A percentile compares a stretch with the other conserved stretches of the same genome.
These are phyloP conservation scores for Aspergillus hortae DNA, from an alignment of 2,329 filamentous ascomycete genomes.

Conservation along the genomic window DNA sequence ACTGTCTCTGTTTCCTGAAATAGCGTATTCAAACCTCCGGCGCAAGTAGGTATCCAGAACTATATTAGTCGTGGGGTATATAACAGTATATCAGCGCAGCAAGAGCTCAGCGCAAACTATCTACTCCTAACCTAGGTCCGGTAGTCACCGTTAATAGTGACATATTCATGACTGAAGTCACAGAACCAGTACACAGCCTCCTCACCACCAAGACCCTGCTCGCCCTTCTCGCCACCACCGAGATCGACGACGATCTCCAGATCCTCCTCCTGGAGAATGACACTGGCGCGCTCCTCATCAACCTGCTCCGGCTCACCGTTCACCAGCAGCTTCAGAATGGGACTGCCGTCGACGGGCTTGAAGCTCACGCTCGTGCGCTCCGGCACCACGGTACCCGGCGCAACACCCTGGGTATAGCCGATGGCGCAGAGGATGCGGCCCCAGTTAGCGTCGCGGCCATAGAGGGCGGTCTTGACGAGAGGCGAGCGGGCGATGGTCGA, in stretches of 20 bases:
- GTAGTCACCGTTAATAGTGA: constrained; percentile 67
- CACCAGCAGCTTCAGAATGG: constrained; percentile 56
- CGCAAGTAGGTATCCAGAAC: not conserved
- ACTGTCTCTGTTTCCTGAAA: too few relatives aligned
- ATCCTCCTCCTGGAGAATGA: constrained; percentile 60
- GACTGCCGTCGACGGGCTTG: constrained; percentile 55
- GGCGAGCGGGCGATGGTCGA: constrained; percentile 86
- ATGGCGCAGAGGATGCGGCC: constrained; percentile 93
- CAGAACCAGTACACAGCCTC: constrained; percentile 64
- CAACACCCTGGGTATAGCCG: constrained; percentile 65
- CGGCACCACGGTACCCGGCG: constrained; percentile 47
- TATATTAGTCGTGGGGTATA: constrained; percentile 1
- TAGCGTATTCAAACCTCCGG: not conserved
- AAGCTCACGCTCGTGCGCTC: constrained; percentile 59
- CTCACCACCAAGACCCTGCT: constrained; percentile 40
- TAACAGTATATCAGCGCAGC: not conserved
- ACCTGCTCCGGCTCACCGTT: constrained; percentile 60
- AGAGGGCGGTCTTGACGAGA: constrained; percentile 94
- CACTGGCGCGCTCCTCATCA: constrained; percentile 57
- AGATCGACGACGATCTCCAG: constrained; percentile 60
- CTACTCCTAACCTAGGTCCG: constrained; percentile 45
- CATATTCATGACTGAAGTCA: constrained; percentile 67
- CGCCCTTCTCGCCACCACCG: constrained; percentile 47
- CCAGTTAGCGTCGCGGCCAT: constrained; percentile 98
- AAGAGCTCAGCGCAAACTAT: not conserved